Evolutionary conservation across 2,329 filamentous ascomycete species (phyloP), one percentile per base, ranked within the genome.

Genomic region (Escovopsis sp.): DNA sequence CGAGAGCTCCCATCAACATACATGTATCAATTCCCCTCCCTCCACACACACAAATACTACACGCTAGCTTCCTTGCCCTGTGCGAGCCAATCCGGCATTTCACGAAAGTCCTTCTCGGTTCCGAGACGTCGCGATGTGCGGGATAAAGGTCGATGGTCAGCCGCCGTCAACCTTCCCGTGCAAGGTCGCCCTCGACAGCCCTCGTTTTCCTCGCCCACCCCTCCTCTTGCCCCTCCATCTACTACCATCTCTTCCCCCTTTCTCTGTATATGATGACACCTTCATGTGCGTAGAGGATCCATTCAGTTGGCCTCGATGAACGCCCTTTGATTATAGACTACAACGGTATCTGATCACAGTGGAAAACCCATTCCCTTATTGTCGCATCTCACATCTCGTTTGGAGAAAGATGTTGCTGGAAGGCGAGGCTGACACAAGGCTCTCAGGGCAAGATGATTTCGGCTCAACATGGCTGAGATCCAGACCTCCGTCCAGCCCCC

Each of bases 291-390:
- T 65, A 76, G 69, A 70, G 67, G 63, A 57, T 48, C 62, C 63
- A 63, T 67, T 68, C 65, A 66, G 57, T 66, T 63, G 60, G 64
- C 63, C 70, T 72, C 69, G 45, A 60, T 79, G 75, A 67, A 61
- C 60, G 71, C 62, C 68, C 64, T 64, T 69, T 68, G 52, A 57
- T 58, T 73, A 77, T 79, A 81, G 82, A 90, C 83, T 90, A 90
- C 82, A 88, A 90, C 83, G 83, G 83, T 90, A 90, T 90, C 83
- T 90, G 83, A 90, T 71, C 21, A 65, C 52, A 55, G 54, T 44
- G 39, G 14, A 31, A 38, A n/a, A 33, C 23, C 31, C 28, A 31
- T 18, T 27, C 26, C n/a, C 11, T 26, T 35, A 32, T 34, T 31
- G 30, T 33, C 15, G 29, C 19, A 16, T 34, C 41, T 18, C n/a